Evolutionary conservation across 257 asterid species (phyloP), one percentile per base, ranked within the genome.

Genomic region (Nicotiana tomentosiformis): DNA sequence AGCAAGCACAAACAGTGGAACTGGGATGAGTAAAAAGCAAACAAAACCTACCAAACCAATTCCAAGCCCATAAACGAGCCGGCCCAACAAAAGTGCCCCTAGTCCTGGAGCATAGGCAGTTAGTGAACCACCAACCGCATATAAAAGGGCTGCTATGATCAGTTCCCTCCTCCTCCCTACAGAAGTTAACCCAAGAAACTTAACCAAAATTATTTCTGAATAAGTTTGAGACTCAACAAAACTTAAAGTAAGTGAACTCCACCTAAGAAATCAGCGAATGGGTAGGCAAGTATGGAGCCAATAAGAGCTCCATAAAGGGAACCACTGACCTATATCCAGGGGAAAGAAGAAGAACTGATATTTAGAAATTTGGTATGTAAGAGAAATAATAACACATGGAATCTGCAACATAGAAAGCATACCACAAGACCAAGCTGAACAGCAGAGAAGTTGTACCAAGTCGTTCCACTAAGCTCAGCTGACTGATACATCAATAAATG

Each of bases 301-400:
- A 92, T 84, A 88, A 96, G 97, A 87, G 99, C 99, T 89, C 99
- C 99, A 88, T 96, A 96, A 43, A 96, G 99, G 85, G 99, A 96
- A 51, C 99, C 98, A 32, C 99, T 96, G 77, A 96, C 99, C 99
- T 96, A 86, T 76, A 87, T 80, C 81, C 80, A 49, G 49, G 74
- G 79, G 69, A 66, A 88, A 84, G 86, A 81, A 72, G 30, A 77
- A 66, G 35, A 84, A 20, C 65, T 82, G 39, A 80, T 51, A 84
- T 66, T 76, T 12, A 56, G 53, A 8, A 35, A 58, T 12, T 61
- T 20, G 35, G 46, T 66, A 61, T 60, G 69, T 64, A 10, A 30
- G 35, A 46, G 57, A 11, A 30, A 26, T 74, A 26, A 49, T 74
- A 23, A 49, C 43, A 46, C 80, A 6, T 62, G 55, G 62, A 49